Conservation (phyloP, 2,329 filamentous ascomycete genomes). For the Nigrograna mackinnonii region DNA sequence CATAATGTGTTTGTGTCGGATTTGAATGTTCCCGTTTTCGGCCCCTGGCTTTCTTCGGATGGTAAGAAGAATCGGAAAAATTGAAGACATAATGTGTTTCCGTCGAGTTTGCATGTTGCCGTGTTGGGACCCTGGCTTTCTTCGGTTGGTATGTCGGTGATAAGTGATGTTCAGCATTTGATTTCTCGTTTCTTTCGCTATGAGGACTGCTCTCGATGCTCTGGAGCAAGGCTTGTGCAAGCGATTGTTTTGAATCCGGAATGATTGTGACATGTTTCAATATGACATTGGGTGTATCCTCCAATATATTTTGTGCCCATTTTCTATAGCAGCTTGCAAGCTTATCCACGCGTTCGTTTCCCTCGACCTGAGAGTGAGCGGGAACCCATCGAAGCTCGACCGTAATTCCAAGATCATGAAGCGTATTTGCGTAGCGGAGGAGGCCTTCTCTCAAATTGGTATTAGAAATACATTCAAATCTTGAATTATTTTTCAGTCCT, state of each 20-base stretch:
- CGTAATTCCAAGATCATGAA: not conserved
- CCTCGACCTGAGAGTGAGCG: not conserved
- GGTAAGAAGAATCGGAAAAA: no score
- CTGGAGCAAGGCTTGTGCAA: not conserved
- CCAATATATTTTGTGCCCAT: not conserved
- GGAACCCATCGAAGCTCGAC: not conserved
- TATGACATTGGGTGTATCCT: not conserved
- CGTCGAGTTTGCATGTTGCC: no score
- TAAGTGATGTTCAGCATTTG: no score
- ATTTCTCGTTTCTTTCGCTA: no score
- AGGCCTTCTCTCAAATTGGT: not conserved
- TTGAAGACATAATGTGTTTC: no score
- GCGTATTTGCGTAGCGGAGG: not conserved
- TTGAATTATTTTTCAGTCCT: not conserved
- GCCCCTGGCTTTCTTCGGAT: no score
- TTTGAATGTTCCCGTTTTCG: no score
- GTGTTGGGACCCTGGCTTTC: no score
- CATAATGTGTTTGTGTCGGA: no score
- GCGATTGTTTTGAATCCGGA: not conserved
- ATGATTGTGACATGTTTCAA: not conserved
- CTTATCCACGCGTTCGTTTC: not conserved
- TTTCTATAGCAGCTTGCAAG: not conserved
- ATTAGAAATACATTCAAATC: not conserved
- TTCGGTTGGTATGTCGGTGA: no score
- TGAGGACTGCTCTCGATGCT: no score